phyloP scores from a whole-genome alignment of 768 basidiomycete species.

The Pulveroboletus ravenelii region DNA sequence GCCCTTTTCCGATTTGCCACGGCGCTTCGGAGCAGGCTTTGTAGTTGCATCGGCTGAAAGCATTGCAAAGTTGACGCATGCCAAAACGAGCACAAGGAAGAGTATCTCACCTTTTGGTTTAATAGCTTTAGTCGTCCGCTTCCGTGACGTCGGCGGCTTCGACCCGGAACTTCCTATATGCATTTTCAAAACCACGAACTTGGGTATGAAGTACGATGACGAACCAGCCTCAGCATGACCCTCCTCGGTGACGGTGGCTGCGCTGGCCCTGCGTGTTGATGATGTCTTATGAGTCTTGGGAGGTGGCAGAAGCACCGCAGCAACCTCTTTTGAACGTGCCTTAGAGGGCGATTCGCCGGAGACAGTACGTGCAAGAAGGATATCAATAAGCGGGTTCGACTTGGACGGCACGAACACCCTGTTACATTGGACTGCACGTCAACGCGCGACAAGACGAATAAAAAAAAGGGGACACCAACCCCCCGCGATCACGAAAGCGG shows the following conservation, averaged over 20 bases:
- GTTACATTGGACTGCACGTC: not conserved
- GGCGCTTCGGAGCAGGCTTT: slow-evolving; percentile 16
- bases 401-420: slow-evolving; percentile 54
- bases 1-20: slow-evolving; percentile 8
- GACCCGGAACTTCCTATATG: slow-evolving; percentile 13
- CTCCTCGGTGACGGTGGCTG: not conserved
- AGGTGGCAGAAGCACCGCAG: slow-evolving; percentile 1
- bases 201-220: not conserved
- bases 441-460: not conserved
- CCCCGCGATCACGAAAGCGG: slow-evolving; percentile 64
- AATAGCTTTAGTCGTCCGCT: slow-evolving; percentile 6
- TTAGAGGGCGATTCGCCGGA: slow-evolving; percentile 45
- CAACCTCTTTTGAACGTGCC: not conserved
- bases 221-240: slow-evolving; percentile 10
- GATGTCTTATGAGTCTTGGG: slow-evolving; percentile 1
- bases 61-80: not conserved
- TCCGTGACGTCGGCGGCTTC: slow-evolving; percentile 5
- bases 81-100: not conserved
- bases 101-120: slow-evolving; percentile 2
- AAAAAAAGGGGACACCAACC: slow-evolving; percentile 35
- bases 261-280: not conserved
- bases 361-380: slow-evolving; percentile 47
- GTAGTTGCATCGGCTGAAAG: not conserved
- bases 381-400: slow-evolving; percentile 46
- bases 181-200: not conserved